Percentiles rank a stretch among this genome's conserved stretches.
Evolutionary conservation across 768 basidiomycete genomes (phyloP).

Genomic region (Sporobolomyces roseus): DNA sequence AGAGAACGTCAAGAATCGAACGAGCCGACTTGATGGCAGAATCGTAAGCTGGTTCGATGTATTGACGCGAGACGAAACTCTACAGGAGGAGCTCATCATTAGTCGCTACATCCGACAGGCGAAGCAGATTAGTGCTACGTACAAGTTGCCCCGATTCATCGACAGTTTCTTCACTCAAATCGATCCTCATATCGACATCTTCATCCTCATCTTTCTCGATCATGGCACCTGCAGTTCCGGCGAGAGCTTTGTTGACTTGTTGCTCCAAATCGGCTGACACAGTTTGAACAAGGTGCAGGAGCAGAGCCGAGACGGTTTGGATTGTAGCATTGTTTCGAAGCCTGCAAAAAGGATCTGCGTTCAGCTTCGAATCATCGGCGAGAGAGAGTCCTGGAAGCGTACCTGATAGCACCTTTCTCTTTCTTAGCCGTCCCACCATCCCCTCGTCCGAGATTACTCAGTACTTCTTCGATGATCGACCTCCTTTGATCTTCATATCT

Average conservation of each 20-base stretch:
- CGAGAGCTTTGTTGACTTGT: slow-evolving; percentile 36
- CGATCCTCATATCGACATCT: slow-evolving; percentile 10
- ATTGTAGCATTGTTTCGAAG: slow-evolving; percentile 86
- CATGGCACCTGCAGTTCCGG: background rate
- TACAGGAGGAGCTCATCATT: background rate
- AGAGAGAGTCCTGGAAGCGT: slow-evolving; percentile 69
- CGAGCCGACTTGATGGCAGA: slow-evolving; percentile 79
- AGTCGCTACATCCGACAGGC: background rate
- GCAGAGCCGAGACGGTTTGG: slow-evolving; percentile 83
- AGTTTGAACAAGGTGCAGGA: slow-evolving; percentile 94
- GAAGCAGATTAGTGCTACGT: background rate
- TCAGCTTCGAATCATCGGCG: background rate
- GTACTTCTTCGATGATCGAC: slow-evolving; percentile 97
- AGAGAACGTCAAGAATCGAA: slow-evolving; percentile 73
- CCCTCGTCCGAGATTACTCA: slow-evolving; percentile 61
- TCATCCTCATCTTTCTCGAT: slow-evolving; percentile 51
- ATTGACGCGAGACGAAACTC: background rate
- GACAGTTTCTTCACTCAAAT: slow-evolving; percentile 20
- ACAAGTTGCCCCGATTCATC: background rate
- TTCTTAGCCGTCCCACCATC: slow-evolving; percentile 79
- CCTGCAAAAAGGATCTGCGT: slow-evolving; percentile 51
- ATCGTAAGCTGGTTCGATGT: slow-evolving; percentile 60
- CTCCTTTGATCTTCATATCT: slow-evolving; percentile 83
- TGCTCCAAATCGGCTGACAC: slow-evolving; percentile 77
- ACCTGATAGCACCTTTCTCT: slow-evolving; percentile 85